Evolutionary conservation across 495 filamentous ascomycete species (phyloP), one percentile per base, ranked within the genome.

Genomic region (Xylaria grammica): DNA sequence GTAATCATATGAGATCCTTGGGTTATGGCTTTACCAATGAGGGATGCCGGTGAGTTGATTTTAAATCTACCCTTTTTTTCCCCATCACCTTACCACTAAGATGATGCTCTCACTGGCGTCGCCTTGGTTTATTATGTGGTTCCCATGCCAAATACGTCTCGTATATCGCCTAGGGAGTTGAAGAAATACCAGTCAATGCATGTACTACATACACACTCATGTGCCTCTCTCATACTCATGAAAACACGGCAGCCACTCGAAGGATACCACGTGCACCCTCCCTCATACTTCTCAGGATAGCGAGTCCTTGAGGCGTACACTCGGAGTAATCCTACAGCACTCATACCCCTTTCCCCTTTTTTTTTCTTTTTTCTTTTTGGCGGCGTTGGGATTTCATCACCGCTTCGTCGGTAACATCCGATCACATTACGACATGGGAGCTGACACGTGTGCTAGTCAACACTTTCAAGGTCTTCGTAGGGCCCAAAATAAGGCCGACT

Each of bases 11-110:
- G 81, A 77, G 81, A 49, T 68, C 72, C 15, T 44, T 82, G 40
- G 81, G 81, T 61, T 84, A 84, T 38, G 80, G 80, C 67, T 84
- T 84, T 66, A 84, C 81, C 2, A 84, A 84, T 72, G 81, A 84
- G 65, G 81, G 81, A 74, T 84, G 81, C 55, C 81, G 81, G 81
- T 84, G 67, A 77, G 80, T 78, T 50, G 44, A 55, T 50, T 42
- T 49, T 38, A 29, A 2, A 46, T 44, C 58, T 36, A 38, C 20
- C 29, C 60, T 19, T 61, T 26, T 69, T 11, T 30, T 52, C 59
- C 65, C 30, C 32, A 4, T 65, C 36, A n/a, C n/a, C n/a, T n/a
- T 52, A 44, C 53, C 17, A n/a, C 19, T 36, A 49, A 54, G 27
- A 45, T 36, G 48, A 27, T 38, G n/a, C 20, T 58, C 45, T 62